Base-by-base conservation (phyloP, 305 asterid genomes). In the Fraxinus paxiana region DNA sequence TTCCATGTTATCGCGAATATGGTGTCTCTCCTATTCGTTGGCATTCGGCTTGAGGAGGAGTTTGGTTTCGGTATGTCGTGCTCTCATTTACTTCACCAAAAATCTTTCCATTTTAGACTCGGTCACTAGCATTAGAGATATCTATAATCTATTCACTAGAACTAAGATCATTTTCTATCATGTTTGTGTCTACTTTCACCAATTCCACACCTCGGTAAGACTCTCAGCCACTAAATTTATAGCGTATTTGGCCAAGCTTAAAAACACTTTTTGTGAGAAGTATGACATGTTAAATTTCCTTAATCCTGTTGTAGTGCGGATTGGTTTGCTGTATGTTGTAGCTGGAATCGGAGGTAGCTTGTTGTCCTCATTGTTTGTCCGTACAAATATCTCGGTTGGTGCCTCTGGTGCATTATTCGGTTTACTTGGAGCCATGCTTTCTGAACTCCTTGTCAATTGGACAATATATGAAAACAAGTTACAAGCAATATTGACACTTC, bases 351-450 rank as follows among this genome's bases (percentile, higher is more conserved):
- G 99, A 2, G 99, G 98, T 1, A 96, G 98, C 82, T 71, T 94
- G 73, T 67, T 80, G 41, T 96, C 99, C 0, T 77, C 97, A 2
- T 83, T 94, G 76, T 96, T 92, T 15, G 92, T 89, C 61, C 90
- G 94, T 46, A 83, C 76, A 3, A 83, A 85, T 13, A 92, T 94
- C 34, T 96, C 99, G 0, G 99, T 96, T 20, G 99, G 98, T 41
- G 99, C 99, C 12, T 96, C 98, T 2, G 99, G 98, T 73, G 97
- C 99, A 4, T 87, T 94, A 46, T 96, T 96, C 75, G 99, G 97
- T 38, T 78, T 96, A 59, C 96, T 96, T 35, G 99, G 99, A 17
- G 97, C 92, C 0, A 94, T 96, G 99, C 92, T 96, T 17, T 96
- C 99, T 72, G 98, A 96, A 83, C 93, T 92, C 65, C 79, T 96